phyloP scores from a whole-genome alignment of 1,139 yeast genomes.

The Taphrina pruni region DNA sequence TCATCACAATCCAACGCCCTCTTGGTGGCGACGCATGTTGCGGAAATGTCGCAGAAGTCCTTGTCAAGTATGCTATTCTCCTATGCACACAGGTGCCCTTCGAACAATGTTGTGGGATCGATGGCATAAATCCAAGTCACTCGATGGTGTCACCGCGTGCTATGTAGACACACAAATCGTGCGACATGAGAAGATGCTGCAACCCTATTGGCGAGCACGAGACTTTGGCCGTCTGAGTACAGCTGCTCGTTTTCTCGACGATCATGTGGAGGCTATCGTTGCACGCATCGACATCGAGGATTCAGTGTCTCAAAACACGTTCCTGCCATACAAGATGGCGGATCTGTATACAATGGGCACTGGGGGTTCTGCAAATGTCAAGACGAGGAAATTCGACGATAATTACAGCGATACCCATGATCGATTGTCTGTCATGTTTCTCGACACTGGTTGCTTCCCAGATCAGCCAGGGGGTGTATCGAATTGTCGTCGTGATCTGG shows the following conservation, averaged over 20 bases:
- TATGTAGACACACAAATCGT: conserved; percentile 16
- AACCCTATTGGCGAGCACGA: conserved; percentile 13
- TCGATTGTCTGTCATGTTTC: conserved; percentile 14
- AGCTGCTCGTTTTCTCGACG: conserved; percentile 12
- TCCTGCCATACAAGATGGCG: conserved; percentile 19
- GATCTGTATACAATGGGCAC: conserved; percentile 34
- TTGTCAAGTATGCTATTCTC: conserved; percentile 1
- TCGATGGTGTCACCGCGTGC: conserved; percentile 24
- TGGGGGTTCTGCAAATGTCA: conserved; percentile 27
- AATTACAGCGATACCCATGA: conserved; percentile 28
- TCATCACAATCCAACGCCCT: neutral
- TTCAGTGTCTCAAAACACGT: conserved; percentile 23
- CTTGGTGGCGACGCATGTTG: conserved; percentile 4
- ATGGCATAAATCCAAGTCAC: conserved; percentile 32
- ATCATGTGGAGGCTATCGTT: conserved; percentile 15
- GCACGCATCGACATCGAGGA: conserved; percentile 24
- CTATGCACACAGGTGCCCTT: conserved; percentile 17
- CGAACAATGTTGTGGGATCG: conserved; percentile 21
- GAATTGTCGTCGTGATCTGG: conserved; percentile 32
- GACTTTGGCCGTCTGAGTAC: conserved; percentile 4
- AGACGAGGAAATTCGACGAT: conserved; percentile 15
- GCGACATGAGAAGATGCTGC: conserved; percentile 1
- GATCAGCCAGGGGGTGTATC: conserved; percentile 33
- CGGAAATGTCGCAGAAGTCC: neutral
- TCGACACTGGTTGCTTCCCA: conserved; percentile 28